Percentiles rank a stretch among this genome's conserved stretches.
phyloP scores from a whole-genome alignment of 176 grass and related monocot genomes.

The Metroxylon sagu region DNA sequence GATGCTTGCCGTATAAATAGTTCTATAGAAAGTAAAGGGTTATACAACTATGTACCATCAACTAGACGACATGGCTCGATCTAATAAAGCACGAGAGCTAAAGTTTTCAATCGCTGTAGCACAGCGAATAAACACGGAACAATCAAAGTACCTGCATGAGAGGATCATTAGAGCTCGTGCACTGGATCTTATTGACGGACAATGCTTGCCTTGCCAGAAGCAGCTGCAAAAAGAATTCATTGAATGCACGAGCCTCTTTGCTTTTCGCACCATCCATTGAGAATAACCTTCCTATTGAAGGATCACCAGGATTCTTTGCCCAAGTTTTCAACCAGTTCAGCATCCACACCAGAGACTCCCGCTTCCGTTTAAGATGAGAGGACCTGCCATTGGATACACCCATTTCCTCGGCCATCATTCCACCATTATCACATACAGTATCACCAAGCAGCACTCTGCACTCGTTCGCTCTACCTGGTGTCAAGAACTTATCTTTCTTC shows the following conservation, averaged over 20 bases:
- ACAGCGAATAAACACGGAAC: no score
- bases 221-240: slow-evolving; percentile 1
- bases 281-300: neutral
- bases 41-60: no score
- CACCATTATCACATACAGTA: neutral
- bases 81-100: no score
- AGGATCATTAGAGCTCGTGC: no score
- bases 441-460: neutral
- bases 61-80: no score
- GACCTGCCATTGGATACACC: neutral
- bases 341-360: slow-evolving; percentile 4
- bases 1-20: no score
- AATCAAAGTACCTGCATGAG: no score
- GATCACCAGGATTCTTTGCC: slow-evolving; percentile 28
- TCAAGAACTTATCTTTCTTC: slow-evolving; percentile 19
- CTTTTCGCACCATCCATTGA: no score
- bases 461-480: neutral
- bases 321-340: slow-evolving; percentile 17
- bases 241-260: neutral
- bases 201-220: neutral
- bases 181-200: no score
- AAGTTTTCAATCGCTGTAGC: no score
- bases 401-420: neutral
- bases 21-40: no score
- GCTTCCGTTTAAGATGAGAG: slow-evolving; percentile 30